Base-by-base conservation (phyloP, 2,329 filamentous ascomycete species). In the Neocucurbitaria cava region DNA sequence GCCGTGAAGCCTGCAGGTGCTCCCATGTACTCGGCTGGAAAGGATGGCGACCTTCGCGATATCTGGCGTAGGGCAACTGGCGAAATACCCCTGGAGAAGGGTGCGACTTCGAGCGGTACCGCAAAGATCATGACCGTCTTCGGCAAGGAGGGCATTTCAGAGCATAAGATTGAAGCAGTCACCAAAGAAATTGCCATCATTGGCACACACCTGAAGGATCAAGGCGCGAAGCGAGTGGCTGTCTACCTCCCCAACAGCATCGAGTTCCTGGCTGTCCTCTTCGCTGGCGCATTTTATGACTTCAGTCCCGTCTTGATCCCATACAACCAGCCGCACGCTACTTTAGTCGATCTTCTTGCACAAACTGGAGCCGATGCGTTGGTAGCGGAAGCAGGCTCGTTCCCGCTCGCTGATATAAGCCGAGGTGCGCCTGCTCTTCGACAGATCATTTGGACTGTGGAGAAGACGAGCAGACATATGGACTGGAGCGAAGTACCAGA, bases 201-300 rank as follows among this genome's bases (percentile, higher is more conserved):
- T 68, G 95, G 95, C 59, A 85, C 86, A 67, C 86, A 93, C 63
- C 81, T 90, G 52, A 85, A 90, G 65, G 85, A 89, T 59, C 86
- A 87, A 51, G 87, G 86, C 33, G 79, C 77, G 3, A 89, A 87
- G 72, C 89, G 87, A 45, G 90, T 98, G 28, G 95, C 92, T 58
- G 85, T 98, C 60, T 96, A 96, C 75, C 83, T 98, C 52, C 92
- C 93, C 39, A 97, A 99, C 81, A 96, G 92, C 42, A 83, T 96
- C 68, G 95, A 99, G 77, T 87, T 96, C 57, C 80, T 99, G 45
- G 84, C 86, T 30, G 83, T 89, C 7, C 80, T 98, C 18, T 96
- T 99, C 69, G 85, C 93, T 52, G 93, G 90, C 74, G 87, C 91
- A 60, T 98, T 97, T 79, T 94, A 96, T 76, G 90, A 89, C 69